Evolutionary conservation across 2,329 filamentous ascomycete species (phyloP).

Genomic region (Venturia aucupariae): DNA sequence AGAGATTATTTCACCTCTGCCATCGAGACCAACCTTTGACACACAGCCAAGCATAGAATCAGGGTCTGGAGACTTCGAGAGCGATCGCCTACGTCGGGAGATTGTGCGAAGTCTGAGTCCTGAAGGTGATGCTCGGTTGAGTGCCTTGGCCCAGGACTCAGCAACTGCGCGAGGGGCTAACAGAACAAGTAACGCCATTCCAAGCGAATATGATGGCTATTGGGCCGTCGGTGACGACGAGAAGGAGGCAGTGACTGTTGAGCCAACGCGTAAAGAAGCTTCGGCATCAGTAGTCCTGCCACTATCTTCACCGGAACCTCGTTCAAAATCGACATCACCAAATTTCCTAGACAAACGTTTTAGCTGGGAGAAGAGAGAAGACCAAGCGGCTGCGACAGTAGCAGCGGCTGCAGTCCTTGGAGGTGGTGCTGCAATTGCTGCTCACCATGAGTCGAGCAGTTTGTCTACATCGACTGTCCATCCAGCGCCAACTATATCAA

Average conservation of each 20-base stretch:
- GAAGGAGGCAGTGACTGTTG: constrained; percentile 18
- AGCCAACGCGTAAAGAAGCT: constrained; percentile 13
- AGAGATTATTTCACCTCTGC: background rate
- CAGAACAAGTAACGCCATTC: constrained; percentile 55
- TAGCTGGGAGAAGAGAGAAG: constrained; percentile 27
- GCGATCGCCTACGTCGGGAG: constrained; percentile 61
- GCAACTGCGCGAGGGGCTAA: constrained; percentile 19
- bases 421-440: background rate
- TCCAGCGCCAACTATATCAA: background rate
- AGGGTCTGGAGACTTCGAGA: constrained; percentile 53
- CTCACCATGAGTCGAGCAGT: background rate
- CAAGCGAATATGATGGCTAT: constrained; percentile 59
- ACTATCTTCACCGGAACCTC: background rate
- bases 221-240: constrained; percentile 43
- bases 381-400: constrained; percentile 1
- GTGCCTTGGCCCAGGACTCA: constrained; percentile 23
- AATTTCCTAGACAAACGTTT: constrained; percentile 26
- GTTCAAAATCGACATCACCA: constrained; percentile 13
- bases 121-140: constrained; percentile 21
- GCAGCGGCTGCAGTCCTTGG: background rate
- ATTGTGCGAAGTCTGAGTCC: constrained; percentile 62
- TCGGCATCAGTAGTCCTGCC: background rate
- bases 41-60: constrained; percentile 38
- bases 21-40: constrained; percentile 16
- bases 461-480: background rate